Evolutionary conservation across 2,329 filamentous ascomycete species (phyloP), one percentile per base, ranked within the genome.

Genomic region (Scedosporium dehoogii): DNA sequence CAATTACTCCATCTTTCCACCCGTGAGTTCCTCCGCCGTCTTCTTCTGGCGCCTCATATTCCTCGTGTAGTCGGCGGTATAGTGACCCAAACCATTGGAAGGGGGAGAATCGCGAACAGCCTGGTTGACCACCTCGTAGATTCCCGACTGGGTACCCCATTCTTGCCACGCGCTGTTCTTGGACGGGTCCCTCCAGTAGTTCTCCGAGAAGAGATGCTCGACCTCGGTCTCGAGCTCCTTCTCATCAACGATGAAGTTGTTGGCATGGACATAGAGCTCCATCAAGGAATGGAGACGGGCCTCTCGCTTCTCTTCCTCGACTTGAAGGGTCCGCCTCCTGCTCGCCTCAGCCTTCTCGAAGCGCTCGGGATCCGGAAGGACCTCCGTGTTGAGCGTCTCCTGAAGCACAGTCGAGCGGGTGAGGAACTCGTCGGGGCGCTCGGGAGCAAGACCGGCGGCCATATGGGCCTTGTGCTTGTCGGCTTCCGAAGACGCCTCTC

Each of bases 231-330:
- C 83, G 41, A 99, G 82, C 72, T 96, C 88, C 59, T 81, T 77
- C 72, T 96, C 92, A 25, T 83, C 87, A 18, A 91, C 87, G 71
- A 99, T 97, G 76, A 97, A 99, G 46, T 85, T 79, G 27, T 89
- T 84, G 4, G 94, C 92, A 68, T 92, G 89, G 77, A 94, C 89
- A 76, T 99, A 99, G 12, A 99, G 82, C 63, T 90, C 86, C 75
- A 96, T 91, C 33, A 99, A 76, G 16, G 87, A 83, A 67, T 93
- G 57, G 16, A 42, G 29, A 18, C 41, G 18, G 61, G 81, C 79
- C 63, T 86, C 80, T 53, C 80, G 78, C 71, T 86, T 85, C 61
- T 77, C 73, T 9, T 74, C 75, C 38, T 79, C 73, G 51, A 81
- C 73, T 14, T 76, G 74, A 14, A 73, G 73, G 14, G 79, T 77